Percentiles rank a stretch among this genome's conserved stretches.
phyloP scores from a whole-genome alignment of 441 rosid genomes.

The Dalechampia spathulata region DNA sequence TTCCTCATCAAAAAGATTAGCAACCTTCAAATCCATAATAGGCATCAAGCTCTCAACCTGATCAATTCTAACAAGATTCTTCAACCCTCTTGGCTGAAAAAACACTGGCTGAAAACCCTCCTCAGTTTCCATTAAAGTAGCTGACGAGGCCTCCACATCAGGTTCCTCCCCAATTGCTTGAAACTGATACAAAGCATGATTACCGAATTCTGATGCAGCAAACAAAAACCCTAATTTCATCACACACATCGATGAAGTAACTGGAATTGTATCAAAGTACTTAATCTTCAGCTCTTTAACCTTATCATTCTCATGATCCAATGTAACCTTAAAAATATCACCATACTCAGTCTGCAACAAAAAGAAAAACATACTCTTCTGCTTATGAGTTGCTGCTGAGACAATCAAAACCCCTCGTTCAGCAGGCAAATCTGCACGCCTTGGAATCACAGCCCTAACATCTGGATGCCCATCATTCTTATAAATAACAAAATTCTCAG shows the following conservation, averaged over 20 bases:
- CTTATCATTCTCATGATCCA: conserved; percentile 63
- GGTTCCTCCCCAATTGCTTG: conserved; percentile 83
- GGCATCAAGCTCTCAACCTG: conserved; percentile 97
- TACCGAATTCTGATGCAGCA: conserved; percentile 90
- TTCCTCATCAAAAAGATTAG: conserved; percentile 88
- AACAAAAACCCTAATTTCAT: conserved; percentile 85
- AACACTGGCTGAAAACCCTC: conserved; percentile 91
- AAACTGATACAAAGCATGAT: conserved; percentile 90
- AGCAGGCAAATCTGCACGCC: conserved; percentile 84
- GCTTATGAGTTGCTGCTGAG: conserved; percentile 85
- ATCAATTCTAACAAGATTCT: conserved; percentile 91
- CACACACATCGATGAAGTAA: conserved; percentile 77
- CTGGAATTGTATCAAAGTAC: conserved; percentile 91
- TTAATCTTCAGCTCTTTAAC: conserved; percentile 83
- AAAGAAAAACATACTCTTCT: conserved; percentile 85
- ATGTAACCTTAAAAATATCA: conserved; percentile 78
- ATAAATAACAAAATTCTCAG: conserved; percentile 92
- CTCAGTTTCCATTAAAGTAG: conserved; percentile 85
- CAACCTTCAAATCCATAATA: conserved; percentile 86
- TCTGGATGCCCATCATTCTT: conserved; percentile 91
- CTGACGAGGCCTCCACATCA: conserved; percentile 85
- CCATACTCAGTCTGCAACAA: conserved; percentile 95
- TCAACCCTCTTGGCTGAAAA: conserved; percentile 89
- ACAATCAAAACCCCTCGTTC: conserved; percentile 88
- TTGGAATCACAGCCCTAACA: conserved; percentile 87